A percentile compares a stretch with the other conserved stretches of the same genome.
These are phyloP conservation scores for Aspergillus sergii DNA, from an alignment of 2,329 filamentous ascomycete species.

Conservation along the genomic window DNA sequence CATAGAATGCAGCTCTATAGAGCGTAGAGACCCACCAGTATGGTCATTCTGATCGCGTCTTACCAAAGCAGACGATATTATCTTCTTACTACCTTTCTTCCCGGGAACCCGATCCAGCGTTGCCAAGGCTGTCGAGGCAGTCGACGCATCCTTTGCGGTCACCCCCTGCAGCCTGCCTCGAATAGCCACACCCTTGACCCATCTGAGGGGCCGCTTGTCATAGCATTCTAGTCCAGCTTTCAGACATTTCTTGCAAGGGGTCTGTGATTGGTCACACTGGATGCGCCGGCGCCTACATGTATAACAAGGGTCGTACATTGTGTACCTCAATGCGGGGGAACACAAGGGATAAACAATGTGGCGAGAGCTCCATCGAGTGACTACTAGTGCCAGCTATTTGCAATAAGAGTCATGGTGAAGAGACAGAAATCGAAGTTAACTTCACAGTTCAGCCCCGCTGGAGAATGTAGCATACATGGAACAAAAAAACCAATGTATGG, in stretches of 20 bases:
- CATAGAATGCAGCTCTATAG: not conserved
- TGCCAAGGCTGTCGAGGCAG: not conserved
- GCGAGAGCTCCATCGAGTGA: not conserved
- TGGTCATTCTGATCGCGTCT: not conserved
- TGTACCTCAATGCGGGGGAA: not conserved
- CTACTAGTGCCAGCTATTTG: not conserved
- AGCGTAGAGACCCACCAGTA: not conserved
- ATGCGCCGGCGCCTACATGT: constrained; percentile 40
- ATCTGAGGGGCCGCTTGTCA: constrained; percentile 36
- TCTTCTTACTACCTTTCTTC: not conserved
- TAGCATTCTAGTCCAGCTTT: constrained; percentile 38
- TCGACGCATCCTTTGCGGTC: constrained; percentile 17
- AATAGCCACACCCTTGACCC: constrained; percentile 40
- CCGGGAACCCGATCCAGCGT: not conserved
- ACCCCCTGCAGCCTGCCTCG: constrained; percentile 35
- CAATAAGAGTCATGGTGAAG: not conserved
- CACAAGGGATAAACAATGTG: not conserved
- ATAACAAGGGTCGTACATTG: constrained; percentile 31
- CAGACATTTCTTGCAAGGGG: constrained; percentile 37
- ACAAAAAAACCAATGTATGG: not conserved
- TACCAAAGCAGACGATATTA: not conserved
- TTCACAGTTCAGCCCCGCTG: not conserved
- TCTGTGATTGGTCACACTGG: constrained; percentile 34
- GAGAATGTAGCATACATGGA: not conserved
- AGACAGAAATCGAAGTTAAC: not conserved